Evolutionary conservation across 495 filamentous ascomycete species (phyloP), one percentile per base, ranked within the genome.

Genomic region (Penicillium alfredii): DNA sequence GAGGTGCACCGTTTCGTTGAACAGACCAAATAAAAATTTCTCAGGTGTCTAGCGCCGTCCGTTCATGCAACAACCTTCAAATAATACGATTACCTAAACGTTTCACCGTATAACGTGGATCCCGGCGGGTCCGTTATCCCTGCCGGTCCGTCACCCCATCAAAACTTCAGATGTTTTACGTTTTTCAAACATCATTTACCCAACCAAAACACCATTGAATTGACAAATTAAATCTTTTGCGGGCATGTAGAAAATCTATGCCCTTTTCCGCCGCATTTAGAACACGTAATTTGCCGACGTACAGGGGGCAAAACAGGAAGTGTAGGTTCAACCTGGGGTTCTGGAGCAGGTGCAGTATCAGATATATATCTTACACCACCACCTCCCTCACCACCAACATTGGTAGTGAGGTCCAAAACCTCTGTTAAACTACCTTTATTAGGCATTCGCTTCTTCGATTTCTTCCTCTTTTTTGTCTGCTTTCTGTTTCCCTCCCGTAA

Each of bases 281-380:
- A 34, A 34, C 10, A 23, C 5, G 18, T 34, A 12, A 34, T 24
- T 34, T 34, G 8, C 32, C 20, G 32, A 23, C 9, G 11, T 23
- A 34, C 15, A 34, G 17, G 32, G 32, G 32, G 32, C 8, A 34
- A 34, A 34, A 34, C 19, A 22, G 32, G 32, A 14, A 34, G 17
- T 34, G 19, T 13, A 34, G 32, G 32, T 9, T 34, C 19, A 34
- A 23, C 18, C 2, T 23, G 1, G 6, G 20, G 32, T 34, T 34
- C 32, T 24, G 12, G 20, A 34, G 32, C 15, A 34, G 32, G 6
- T 34, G 6, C 5, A 34, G 32, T 9, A 34, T 22, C 9, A 34
- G 32, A 34, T 34, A 34, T 34, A 34, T 34, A 34, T 34, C 17
- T 22, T 8, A 22, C 32, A 23, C 17, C 21, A 32, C 2, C 8